Evolutionary conservation across 116 monocot genomes (phyloP).

Genomic region (Posidonia oceanica): DNA sequence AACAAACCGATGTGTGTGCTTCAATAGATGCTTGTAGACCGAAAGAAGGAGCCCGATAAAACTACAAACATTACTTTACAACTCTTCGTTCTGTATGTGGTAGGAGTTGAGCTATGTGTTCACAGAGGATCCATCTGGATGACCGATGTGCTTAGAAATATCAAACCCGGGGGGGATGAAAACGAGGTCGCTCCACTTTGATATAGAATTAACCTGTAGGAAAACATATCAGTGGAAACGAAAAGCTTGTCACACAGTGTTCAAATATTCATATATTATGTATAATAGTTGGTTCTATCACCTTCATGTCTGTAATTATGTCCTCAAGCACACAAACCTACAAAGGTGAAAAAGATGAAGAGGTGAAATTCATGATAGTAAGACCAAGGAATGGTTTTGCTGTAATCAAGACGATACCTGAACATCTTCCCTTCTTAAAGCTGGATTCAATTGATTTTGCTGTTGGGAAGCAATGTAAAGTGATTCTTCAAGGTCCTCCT

Average conservation of each 20-base stretch:
- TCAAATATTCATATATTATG: too few relatives aligned
- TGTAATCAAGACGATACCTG: conserved; percentile 27
- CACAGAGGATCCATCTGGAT: background rate
- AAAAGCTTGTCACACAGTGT: too few relatives aligned
- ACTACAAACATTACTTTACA: background rate
- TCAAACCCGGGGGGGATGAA: conserved; percentile 87
- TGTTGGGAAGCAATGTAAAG: conserved; percentile 44
- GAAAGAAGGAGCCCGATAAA: background rate
- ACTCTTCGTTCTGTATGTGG: background rate
- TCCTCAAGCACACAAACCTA: conserved; percentile 78
- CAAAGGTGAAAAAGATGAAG: background rate
- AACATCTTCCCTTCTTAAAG: conserved; percentile 51
- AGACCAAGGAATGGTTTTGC: too few relatives aligned
- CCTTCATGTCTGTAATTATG: conserved; percentile 64
- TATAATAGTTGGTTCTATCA: conserved; percentile 3
- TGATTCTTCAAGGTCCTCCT: conserved; percentile 87
- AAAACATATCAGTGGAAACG: background rate
- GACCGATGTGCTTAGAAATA: conserved; percentile 7
- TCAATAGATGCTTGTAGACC: too few relatives aligned
- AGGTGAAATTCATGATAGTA: background rate
- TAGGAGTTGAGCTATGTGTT: background rate
- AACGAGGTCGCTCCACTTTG: conserved; percentile 74
- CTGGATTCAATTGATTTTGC: conserved; percentile 51
- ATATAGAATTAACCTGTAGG: conserved; percentile 37
- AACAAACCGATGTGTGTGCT: too few relatives aligned